Base-by-base conservation (phyloP, 2,329 filamentous ascomycete genomes). In the Penicillium frequentans region DNA sequence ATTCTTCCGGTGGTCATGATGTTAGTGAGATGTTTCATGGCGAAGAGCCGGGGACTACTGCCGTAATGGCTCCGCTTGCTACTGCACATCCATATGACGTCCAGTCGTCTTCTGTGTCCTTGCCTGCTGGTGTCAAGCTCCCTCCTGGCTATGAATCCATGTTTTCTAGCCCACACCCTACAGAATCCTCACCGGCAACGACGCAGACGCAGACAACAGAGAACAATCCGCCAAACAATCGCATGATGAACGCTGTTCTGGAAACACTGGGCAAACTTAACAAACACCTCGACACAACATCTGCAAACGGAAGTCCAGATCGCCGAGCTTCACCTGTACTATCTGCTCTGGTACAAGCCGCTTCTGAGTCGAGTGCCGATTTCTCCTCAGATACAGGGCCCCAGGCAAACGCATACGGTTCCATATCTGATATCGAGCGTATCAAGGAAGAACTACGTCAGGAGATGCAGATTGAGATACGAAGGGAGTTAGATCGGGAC, bases 121-220 rank as follows among this genome's bases (percentile, higher is more conserved):
- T 53, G 14, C 52, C 54, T 23, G 57, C 49, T n/a, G 29, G 48
- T n/a, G 59, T 53, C 54, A 67, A 49, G 31, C 53, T 76, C 24
- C 74, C 74, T 1, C 71, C 73, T 16, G 74, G 74, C 1, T 77
- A 73, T 52, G 74, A 75, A 31, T 72, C 67, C 11, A 75, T 77
- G 71, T 77, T 76, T 56, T 61, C 66, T 7, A 68, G 60, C 27
- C 66, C 61, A 10, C 10, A 19, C 33, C 52, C 29, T 52, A 6
- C 31, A 14, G 13, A 33, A 33, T 19, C 16, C 8, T 9, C 37
- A 14, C 39, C 10, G 16, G 9, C 19, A 42, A 5, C n/a, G 19
- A 23, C 21, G 16, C 39, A 21, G 10, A 11, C 37, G 19, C 37
- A 23, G 13, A 42, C 9, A n/a, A 21, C 39, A 19, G 35, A 19